phyloP scores from a whole-genome alignment of 306 rosid species.

The Dalbergia cochinchinensis region DNA sequence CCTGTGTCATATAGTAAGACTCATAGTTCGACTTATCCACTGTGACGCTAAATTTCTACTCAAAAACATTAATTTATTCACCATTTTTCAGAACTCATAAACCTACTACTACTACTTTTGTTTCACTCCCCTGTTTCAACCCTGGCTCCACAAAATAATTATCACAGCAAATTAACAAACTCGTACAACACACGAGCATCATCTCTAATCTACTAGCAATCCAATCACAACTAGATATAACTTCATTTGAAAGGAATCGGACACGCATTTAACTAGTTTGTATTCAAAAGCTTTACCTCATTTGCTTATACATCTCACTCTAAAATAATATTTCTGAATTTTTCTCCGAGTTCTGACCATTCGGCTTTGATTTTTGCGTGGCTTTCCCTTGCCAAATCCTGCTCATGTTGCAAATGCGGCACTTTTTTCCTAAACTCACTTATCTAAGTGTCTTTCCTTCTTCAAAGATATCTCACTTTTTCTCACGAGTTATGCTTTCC shows the following conservation, averaged over 20 bases:
- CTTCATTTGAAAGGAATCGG: not conserved
- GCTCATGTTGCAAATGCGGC: not conserved
- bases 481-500: not conserved
- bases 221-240: too few relatives aligned
- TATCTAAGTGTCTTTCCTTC: not conserved
- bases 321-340: not conserved
- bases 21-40: too few relatives aligned
- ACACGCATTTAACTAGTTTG: not conserved
- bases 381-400: not conserved
- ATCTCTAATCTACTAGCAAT: too few relatives aligned
- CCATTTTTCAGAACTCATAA: too few relatives aligned
- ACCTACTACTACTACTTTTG: too few relatives aligned
- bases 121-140: too few relatives aligned
- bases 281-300: not conserved
- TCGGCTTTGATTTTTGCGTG: too few relatives aligned
- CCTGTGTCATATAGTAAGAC: not conserved
- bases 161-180: too few relatives aligned
- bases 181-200: too few relatives aligned
- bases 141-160: too few relatives aligned
- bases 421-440: not conserved
- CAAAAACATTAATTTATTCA: too few relatives aligned
- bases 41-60: too few relatives aligned
- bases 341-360: not conserved
- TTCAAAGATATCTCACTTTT: not conserved
- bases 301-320: not conserved